These are phyloP conservation scores for Gynandropsis gynandra DNA, from an alignment of 345 rosid genomes.

Conservation along the genomic window DNA sequence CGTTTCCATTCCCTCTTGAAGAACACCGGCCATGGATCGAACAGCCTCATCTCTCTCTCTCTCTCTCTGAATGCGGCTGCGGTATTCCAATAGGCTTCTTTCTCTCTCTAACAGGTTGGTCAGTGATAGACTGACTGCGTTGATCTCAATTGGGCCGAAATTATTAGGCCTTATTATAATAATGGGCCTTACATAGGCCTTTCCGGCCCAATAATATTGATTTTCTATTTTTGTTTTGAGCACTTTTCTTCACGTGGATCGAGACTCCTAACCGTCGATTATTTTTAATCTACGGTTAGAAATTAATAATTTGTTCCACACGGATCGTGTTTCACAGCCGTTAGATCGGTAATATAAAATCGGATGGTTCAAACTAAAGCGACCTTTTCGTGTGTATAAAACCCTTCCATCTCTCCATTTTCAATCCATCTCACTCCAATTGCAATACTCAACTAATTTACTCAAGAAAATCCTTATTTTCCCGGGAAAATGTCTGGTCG, in stretches of 20 bases:
- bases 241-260: constrained; percentile 5
- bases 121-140: too few species aligned
- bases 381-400: too few species aligned
- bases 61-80: background rate
- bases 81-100: background rate
- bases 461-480: background rate
- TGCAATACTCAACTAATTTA: accelerated
- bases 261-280: background rate
- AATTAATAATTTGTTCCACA: background rate
- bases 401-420: constrained; percentile 13
- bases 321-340: constrained; percentile 23
- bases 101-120: constrained; percentile 10
- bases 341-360: constrained; percentile 12
- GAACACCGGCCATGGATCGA: constrained; percentile 81
- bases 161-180: too few species aligned
- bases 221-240: too few species aligned
- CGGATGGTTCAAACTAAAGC: background rate
- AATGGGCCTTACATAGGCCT: too few species aligned
- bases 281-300: constrained; percentile 9
- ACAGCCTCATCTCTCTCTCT: constrained; percentile 32
- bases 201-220: too few species aligned
- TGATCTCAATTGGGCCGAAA: too few species aligned
- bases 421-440: background rate
- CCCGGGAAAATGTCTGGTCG: constrained; percentile 25
- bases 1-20: constrained; percentile 80